Percentiles rank a stretch among this genome's conserved stretches.
Conservation (phyloP, 495 filamentous ascomycete genomes). For the Cenococcum geophilum region DNA sequence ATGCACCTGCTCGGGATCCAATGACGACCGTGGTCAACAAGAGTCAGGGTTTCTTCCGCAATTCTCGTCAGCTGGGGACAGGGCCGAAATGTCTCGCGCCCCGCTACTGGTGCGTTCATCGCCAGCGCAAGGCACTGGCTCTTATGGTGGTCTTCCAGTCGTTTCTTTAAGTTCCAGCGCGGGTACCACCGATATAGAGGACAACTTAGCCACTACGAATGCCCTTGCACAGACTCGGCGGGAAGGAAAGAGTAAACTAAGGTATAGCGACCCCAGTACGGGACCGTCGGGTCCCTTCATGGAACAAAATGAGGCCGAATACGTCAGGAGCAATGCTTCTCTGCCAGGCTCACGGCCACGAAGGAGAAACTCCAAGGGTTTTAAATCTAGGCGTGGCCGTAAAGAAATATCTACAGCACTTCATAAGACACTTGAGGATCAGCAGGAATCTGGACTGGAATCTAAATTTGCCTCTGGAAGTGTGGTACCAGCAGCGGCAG, state of each 20-base stretch:
- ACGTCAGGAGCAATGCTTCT: conserved; percentile 15
- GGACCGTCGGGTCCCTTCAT: not conserved
- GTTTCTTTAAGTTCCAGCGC: conserved; percentile 28
- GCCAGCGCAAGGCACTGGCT: conserved; percentile 30
- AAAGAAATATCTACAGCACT: not conserved
- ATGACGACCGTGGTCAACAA: conserved; percentile 15
- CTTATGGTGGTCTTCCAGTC: conserved; percentile 30
- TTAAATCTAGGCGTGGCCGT: conserved; percentile 6
- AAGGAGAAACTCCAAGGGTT: conserved; percentile 15
- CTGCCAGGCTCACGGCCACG: conserved; percentile 7
- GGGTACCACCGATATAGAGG: conserved; percentile 8
- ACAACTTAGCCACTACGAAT: conserved; percentile 15
- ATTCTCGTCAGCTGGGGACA: conserved; percentile 1
- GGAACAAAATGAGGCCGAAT: conserved; percentile 5
- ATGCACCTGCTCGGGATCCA: not conserved
- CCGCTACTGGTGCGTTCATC: conserved; percentile 30
- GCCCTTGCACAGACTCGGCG: conserved; percentile 6
- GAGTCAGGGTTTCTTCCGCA: conserved; percentile 3
- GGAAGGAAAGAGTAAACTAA: conserved; percentile 29
- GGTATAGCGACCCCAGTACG: conserved; percentile 20
- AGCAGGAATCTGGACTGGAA: conserved; percentile 24
- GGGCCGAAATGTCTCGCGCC: conserved; percentile 26
- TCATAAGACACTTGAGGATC: conserved; percentile 16
- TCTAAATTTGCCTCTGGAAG: conserved; percentile 18
- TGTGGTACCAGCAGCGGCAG: conserved; percentile 2